phyloP scores from a whole-genome alignment of 192 early-diverging fungal genomes.

The Phlyctochytrium planicorne region DNA sequence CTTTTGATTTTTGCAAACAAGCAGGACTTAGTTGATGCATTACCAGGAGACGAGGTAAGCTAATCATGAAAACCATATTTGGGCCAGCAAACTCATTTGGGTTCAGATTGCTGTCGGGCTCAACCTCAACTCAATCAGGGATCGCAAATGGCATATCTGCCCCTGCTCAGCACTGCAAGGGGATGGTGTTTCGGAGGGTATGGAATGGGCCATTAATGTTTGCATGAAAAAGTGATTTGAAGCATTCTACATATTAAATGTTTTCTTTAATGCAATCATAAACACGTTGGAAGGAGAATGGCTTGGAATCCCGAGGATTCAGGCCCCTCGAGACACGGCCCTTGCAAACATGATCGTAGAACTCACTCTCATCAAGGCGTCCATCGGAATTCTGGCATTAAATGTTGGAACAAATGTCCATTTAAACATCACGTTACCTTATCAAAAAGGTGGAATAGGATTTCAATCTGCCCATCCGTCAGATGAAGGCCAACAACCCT shows the following conservation, averaged over 20 bases:
- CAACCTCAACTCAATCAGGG: conserved; percentile 55
- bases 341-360: conserved; percentile 30
- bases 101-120: conserved; percentile 54
- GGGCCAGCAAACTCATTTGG: neutral
- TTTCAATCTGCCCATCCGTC: conserved; percentile 31
- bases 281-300: neutral
- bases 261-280: neutral
- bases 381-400: neutral
- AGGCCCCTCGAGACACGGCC: conserved; percentile 23
- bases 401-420: neutral
- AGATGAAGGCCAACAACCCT: conserved; percentile 29
- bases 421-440: conserved; percentile 17
- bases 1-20: conserved; percentile 97
- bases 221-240: conserved; percentile 20
- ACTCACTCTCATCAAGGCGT: conserved; percentile 24
- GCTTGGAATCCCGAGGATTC: neutral
- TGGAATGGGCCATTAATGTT: conserved; percentile 59
- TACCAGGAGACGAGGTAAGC: conserved; percentile 52
- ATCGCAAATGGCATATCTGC: conserved; percentile 61
- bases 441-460: conserved; percentile 36
- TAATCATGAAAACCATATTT: neutral
- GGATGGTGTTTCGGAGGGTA: conserved; percentile 53
- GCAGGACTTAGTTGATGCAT: conserved; percentile 76
- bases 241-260: neutral
- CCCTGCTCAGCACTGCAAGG: conserved; percentile 55